phyloP scores from a whole-genome alignment of 2,329 filamentous ascomycete species.

The Sporothrix curviconia region DNA sequence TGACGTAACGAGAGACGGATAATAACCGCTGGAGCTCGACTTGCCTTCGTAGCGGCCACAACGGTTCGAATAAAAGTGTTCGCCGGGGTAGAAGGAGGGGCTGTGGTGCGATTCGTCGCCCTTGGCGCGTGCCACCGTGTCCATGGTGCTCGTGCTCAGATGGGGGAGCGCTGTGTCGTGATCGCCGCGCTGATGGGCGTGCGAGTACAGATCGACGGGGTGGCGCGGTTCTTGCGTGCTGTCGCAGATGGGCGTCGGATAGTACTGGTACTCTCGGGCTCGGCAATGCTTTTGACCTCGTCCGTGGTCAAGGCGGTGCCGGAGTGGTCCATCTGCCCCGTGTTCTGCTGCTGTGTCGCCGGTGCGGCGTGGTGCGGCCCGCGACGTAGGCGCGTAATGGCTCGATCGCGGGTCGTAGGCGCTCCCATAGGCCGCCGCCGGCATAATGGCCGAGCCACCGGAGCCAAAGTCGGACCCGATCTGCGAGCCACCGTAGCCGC shows the following conservation, averaged over 20 bases:
- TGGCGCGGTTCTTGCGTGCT: conserved; percentile 36
- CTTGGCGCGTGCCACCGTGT: conserved; percentile 42
- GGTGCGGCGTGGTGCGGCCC: conserved; percentile 41
- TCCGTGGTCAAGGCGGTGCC: conserved; percentile 47
- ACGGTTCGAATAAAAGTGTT: conserved; percentile 33
- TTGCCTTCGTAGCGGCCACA: conserved; percentile 50
- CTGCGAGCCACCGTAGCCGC: conserved; percentile 36
- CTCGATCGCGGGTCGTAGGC: conserved; percentile 35
- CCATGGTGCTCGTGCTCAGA: conserved; percentile 18
- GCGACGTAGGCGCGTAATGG: conserved; percentile 36
- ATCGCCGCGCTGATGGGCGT: conserved; percentile 27
- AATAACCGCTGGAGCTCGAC: conserved; percentile 44
- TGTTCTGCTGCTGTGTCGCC: too few species aligned
- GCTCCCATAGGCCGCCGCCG: conserved; percentile 30
- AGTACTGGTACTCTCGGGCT: conserved; percentile 51
- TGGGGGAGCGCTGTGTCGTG: conserved; percentile 29
- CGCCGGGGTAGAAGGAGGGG: conserved; percentile 39
- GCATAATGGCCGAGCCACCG: conserved; percentile 34
- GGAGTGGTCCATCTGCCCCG: conserved; percentile 39
- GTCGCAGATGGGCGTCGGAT: conserved; percentile 45
- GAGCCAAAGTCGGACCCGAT: conserved; percentile 35
- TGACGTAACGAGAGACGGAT: conserved; percentile 42
- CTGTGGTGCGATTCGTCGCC: conserved; percentile 38
- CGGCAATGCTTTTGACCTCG: conserved; percentile 44
- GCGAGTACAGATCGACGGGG: conserved; percentile 44